Evolutionary conservation across 306 rosid species (phyloP).

Genomic region (Mimosa bimucronata): DNA sequence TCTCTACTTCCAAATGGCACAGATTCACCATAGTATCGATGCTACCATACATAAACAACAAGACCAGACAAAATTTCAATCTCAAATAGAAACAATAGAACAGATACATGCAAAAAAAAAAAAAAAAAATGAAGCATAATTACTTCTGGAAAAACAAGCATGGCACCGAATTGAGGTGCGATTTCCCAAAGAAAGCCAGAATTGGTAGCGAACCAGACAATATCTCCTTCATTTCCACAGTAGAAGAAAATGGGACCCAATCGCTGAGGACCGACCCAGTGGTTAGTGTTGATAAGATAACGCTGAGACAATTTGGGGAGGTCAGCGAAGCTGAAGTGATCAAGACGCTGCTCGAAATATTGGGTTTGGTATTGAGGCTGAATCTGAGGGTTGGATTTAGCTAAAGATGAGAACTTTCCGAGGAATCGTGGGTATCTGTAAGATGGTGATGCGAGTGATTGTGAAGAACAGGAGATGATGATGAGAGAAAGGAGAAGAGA

Average conservation of each 20-base stretch:
- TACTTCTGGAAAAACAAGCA: constrained; percentile 89
- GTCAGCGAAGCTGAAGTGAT: constrained; percentile 78
- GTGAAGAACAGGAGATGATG: constrained; percentile 24
- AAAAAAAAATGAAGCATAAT: background rate
- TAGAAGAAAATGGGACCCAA: constrained; percentile 80
- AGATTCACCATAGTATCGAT: constrained; percentile 83
- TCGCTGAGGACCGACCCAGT: constrained; percentile 61
- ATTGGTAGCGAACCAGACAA: constrained; percentile 81
- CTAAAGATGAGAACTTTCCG: constrained; percentile 43
- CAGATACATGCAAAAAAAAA: background rate
- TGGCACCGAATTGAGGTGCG: constrained; percentile 80
- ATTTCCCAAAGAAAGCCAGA: constrained; percentile 89
- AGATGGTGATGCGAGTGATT: constrained; percentile 36
- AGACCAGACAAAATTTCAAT: background rate
- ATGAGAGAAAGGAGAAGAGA: constrained; percentile 6
- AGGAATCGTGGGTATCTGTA: constrained; percentile 46
- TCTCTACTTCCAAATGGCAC: constrained; percentile 67
- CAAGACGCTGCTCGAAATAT: constrained; percentile 71
- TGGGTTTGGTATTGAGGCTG: constrained; percentile 57
- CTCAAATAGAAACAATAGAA: background rate
- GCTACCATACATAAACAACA: constrained; percentile 45
- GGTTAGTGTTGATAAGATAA: constrained; percentile 76
- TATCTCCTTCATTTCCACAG: constrained; percentile 95
- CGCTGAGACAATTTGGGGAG: constrained; percentile 64
- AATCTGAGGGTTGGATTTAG: background rate